A percentile compares a stretch with the other conserved stretches of the same genome.
Evolutionary conservation across 306 rosid genomes (phyloP).

Genomic region (Acacia melanoxylon): DNA sequence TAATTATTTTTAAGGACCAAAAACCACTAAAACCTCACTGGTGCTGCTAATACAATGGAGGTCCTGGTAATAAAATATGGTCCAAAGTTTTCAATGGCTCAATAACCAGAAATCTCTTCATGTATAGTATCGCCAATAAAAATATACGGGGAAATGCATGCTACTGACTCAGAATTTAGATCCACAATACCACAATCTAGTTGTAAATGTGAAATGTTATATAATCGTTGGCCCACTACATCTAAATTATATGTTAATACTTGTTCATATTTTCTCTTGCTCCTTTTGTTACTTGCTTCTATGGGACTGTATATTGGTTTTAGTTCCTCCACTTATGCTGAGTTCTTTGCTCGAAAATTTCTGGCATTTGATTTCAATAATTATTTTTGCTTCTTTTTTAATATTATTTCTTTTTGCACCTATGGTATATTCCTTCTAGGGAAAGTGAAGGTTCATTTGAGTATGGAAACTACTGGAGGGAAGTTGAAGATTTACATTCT

Average conservation of each 20-base stretch:
- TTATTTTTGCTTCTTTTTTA: slow-evolving; percentile 11
- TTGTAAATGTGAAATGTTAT: too few species aligned
- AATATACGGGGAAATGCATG: not conserved
- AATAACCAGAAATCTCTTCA: not conserved
- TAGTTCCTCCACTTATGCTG: slow-evolving; percentile 24
- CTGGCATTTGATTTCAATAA: slow-evolving; percentile 1
- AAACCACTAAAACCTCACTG: too few species aligned
- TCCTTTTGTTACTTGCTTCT: not conserved
- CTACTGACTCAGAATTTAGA: not conserved
- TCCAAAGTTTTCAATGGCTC: not conserved
- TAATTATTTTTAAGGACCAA: too few species aligned
- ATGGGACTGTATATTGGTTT: not conserved
- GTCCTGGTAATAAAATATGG: not conserved
- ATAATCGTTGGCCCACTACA: not conserved
- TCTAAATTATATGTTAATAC: not conserved
- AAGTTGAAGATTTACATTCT: slow-evolving; percentile 66
- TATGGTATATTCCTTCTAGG: slow-evolving; percentile 41
- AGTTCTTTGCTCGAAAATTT: slow-evolving; percentile 1
- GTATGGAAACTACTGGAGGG: slow-evolving; percentile 51
- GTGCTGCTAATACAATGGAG: not conserved
- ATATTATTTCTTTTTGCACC: not conserved
- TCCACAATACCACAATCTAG: too few species aligned
- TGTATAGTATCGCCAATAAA: not conserved
- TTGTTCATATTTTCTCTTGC: not conserved
- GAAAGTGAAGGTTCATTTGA: slow-evolving; percentile 76